phyloP scores from a whole-genome alignment of 106 monocot species.

The Allium fistulosum region DNA sequence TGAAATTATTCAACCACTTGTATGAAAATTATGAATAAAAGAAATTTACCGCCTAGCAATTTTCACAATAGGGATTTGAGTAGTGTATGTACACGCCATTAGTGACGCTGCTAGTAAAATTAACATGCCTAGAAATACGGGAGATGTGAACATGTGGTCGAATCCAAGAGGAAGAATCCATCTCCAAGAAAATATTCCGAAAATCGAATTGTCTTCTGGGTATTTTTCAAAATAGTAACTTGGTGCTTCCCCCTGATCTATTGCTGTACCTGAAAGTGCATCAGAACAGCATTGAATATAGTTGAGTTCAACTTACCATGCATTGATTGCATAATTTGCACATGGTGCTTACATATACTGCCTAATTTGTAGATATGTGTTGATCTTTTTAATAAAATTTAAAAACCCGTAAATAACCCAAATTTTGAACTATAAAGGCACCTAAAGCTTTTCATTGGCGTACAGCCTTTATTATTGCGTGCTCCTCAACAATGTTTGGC shows the following conservation, averaged over 20 bases:
- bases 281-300: not conserved
- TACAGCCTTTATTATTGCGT: too few species aligned
- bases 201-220: slow-evolving; percentile 67
- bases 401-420: too few species aligned
- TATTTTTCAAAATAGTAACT: slow-evolving; percentile 74
- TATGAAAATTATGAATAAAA: not conserved
- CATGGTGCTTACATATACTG: too few species aligned
- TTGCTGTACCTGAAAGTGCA: slow-evolving; percentile 39
- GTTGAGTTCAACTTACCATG: too few species aligned
- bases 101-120: slow-evolving; percentile 84
- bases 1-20: not conserved
- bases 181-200: slow-evolving; percentile 79
- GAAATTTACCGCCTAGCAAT: slow-evolving; percentile 63
- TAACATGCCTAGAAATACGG: slow-evolving; percentile 81
- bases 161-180: slow-evolving; percentile 84
- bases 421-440: too few species aligned
- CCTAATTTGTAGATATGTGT: too few species aligned
- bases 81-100: slow-evolving; percentile 97
- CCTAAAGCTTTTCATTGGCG: too few species aligned
- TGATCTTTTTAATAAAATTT: too few species aligned
- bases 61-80: slow-evolving; percentile 85
- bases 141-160: slow-evolving; percentile 96
- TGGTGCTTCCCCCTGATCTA: slow-evolving; percentile 92
- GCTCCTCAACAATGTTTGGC: too few species aligned
- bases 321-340: too few species aligned